These are phyloP conservation scores for Pseudogymnoascus sp. DNA, from an alignment of 2,329 filamentous ascomycete genomes.

Conservation along the genomic window DNA sequence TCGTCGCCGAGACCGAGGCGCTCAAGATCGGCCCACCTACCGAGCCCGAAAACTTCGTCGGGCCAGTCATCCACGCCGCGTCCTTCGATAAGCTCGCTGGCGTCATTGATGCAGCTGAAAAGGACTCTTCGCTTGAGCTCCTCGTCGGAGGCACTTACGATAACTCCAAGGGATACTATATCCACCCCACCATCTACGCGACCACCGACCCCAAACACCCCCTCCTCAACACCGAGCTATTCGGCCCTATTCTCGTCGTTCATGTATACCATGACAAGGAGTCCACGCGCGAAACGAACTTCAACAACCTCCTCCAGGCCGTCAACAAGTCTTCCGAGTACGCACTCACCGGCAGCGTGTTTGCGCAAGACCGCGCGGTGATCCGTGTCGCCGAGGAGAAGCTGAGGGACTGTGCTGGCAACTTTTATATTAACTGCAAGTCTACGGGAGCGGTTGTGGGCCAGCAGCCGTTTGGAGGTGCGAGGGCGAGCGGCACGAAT, in stretches of 20 bases:
- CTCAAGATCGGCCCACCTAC: slow-evolving; percentile 62
- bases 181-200: slow-evolving; percentile 74
- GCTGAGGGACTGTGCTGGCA: slow-evolving; percentile 64
- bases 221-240: slow-evolving; percentile 70
- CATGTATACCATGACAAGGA: slow-evolving; percentile 68
- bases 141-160: slow-evolving; percentile 71
- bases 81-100: slow-evolving; percentile 73
- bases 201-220: slow-evolving; percentile 65
- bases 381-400: slow-evolving; percentile 61
- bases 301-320: slow-evolving; percentile 48
- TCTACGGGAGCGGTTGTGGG: slow-evolving; percentile 64
- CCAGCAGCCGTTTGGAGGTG: slow-evolving; percentile 64
- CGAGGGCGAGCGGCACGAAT: slow-evolving; percentile 60
- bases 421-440: slow-evolving; percentile 85
- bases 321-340: slow-evolving; percentile 70
- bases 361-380: slow-evolving; percentile 58
- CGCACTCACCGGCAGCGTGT: slow-evolving; percentile 67
- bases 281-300: slow-evolving; percentile 41
- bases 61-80: slow-evolving; percentile 73
- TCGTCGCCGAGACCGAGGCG: slow-evolving; percentile 59
- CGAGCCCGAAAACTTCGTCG: slow-evolving; percentile 69
- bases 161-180: slow-evolving; percentile 68
- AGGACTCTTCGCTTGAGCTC: slow-evolving; percentile 62
- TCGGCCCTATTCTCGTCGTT: slow-evolving; percentile 66
- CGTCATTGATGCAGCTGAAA: slow-evolving; percentile 73